Conservation (phyloP, 106 monocot genomes). For the Dendrobium huoshanense region DNA sequence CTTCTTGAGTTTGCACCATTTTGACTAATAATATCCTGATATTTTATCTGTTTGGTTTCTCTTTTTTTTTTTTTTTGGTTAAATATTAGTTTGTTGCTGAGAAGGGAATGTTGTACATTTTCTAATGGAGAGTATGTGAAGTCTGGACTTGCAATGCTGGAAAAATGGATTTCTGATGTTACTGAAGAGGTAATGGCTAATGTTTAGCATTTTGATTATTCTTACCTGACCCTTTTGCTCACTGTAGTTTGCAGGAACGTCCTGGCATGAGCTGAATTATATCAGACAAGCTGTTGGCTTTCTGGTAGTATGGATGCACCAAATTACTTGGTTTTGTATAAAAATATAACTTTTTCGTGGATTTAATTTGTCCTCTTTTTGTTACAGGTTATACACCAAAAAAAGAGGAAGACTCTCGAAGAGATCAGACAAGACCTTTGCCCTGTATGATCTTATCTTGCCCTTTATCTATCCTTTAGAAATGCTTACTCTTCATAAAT, state of each 20-base stretch:
- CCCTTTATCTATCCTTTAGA: neutral
- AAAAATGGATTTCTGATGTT: constrained; percentile 72
- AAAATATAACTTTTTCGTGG: neutral
- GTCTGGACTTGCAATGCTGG: constrained; percentile 77
- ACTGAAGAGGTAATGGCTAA: constrained; percentile 43
- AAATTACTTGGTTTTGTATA: neutral
- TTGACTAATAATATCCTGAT: neutral
- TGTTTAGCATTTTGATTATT: neutral
- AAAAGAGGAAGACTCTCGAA: constrained; percentile 83
- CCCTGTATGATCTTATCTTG: constrained; percentile 43
- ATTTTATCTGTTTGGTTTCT: neutral
- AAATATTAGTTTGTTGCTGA: constrained; percentile 58
- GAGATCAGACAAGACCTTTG: constrained; percentile 96
- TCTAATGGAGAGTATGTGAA: constrained; percentile 99
- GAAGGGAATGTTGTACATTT: constrained; percentile 96
- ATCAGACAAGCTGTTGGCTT: constrained; percentile 96
- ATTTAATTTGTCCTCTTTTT: neutral
- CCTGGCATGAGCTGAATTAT: constrained; percentile 93
- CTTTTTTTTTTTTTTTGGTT: neutral
- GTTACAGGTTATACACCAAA: constrained; percentile 91
- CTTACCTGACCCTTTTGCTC: constrained; percentile 9
- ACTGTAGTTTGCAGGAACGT: constrained; percentile 70
- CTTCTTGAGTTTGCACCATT: neutral
- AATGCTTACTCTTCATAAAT: neutral
- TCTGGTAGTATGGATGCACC: constrained; percentile 52